Evolutionary conservation across 768 basidiomycete genomes (phyloP).

Genomic region (Lenzites betulinus): DNA sequence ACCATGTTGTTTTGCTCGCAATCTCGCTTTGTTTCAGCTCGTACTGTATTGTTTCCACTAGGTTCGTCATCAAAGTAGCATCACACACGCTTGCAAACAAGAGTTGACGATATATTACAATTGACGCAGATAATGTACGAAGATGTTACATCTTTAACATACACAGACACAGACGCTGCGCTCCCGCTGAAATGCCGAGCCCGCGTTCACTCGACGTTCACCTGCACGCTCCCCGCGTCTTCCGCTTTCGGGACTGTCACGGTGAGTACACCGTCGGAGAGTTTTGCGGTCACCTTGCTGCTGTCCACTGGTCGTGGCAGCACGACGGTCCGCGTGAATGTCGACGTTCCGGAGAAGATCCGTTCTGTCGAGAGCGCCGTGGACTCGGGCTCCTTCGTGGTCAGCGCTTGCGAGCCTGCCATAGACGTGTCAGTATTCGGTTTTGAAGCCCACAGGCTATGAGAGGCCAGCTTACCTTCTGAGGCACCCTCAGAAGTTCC

Average conservation of each 20-base stretch:
- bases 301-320: conserved; percentile 65
- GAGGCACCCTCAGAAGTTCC: conserved; percentile 27
- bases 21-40: not conserved
- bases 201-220: conserved; percentile 40
- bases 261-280: conserved; percentile 70
- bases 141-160: conserved; percentile 6
- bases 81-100: not conserved
- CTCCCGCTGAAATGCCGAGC: not conserved
- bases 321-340: conserved; percentile 73
- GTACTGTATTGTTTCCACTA: not conserved
- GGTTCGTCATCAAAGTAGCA: not conserved
- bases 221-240: conserved; percentile 54
- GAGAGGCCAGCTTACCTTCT: conserved; percentile 33
- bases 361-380: conserved; percentile 63
- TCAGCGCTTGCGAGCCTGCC: conserved; percentile 24
- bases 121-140: conserved; percentile 15
- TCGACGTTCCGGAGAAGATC: conserved; percentile 51
- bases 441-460: not conserved
- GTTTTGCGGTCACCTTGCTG: conserved; percentile 58
- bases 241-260: conserved; percentile 61
- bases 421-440: conserved; percentile 4
- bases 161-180: not conserved
- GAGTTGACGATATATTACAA: not conserved
- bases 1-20: not conserved
- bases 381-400: conserved; percentile 27